Evolutionary conservation across 2,329 filamentous ascomycete species (phyloP), one percentile per base, ranked within the genome.

Genomic region (Epichloe elymi): DNA sequence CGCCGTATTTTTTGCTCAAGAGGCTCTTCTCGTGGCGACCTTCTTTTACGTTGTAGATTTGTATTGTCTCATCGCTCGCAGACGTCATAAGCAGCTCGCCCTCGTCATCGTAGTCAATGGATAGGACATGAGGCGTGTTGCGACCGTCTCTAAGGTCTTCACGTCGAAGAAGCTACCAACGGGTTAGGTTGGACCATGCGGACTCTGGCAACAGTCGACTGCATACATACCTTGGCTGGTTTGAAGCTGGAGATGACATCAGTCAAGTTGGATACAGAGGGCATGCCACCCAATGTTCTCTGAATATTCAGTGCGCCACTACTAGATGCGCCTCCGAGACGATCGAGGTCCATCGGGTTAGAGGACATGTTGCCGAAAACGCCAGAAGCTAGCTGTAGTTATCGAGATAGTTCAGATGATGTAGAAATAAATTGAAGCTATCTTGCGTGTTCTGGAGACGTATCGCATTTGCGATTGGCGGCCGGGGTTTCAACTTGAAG

Each of bases 1-100:
- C 89, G 53, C 93, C 93, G 61, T 98, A 98, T 66, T 98, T 98
- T 65, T 97, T 95, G 70, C 87, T 94, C 48, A 94, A 82, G 45
- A 96, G 76, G 53, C 84, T 85, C 70, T 97, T 97, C 45, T 88
- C 86, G 59, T 89, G 84, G 54, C 86, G 86, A 4, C 93, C 93
- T 57, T 95, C 89, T 61, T 86, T 87, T 56, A 95, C 85, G 61
- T 93, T 95, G 72, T 94, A 98, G 35, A 98, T 83, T 63, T 97
- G 90, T 55, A 98, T 86, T 3, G 88, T 94, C 65, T 96, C 90
- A 67, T 98, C 93, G 70, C 88, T 89, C 58, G 90, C 87, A 5
- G 89, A 88, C 0, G 90, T 87, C 68, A 98, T 88, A 53, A 94
- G 79, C 47, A 91, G 86, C 67, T 96, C 89, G 66, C 93, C 93